Percentiles rank a stretch among this genome's conserved stretches.
Evolutionary conservation across 306 rosid genomes (phyloP).

Genomic region (Mucuna pruriens): DNA sequence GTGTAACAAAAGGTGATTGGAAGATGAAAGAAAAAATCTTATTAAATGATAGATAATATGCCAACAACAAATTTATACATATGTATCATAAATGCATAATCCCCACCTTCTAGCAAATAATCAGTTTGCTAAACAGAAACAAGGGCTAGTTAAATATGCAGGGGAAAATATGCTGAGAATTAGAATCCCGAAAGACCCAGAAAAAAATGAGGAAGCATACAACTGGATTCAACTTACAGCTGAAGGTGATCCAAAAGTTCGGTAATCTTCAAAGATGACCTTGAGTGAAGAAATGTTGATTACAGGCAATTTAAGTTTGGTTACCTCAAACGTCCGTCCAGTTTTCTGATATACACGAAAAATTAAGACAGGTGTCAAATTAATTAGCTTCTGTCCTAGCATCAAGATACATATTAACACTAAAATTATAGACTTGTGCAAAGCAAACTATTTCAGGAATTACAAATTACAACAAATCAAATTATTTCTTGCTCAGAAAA

Average conservation of each 20-base stretch:
- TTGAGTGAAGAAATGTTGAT: slow-evolving; percentile 80
- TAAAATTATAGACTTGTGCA: slow-evolving; percentile 8
- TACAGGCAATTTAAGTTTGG: slow-evolving; percentile 85
- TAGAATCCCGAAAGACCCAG: slow-evolving; percentile 13
- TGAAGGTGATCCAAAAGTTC: slow-evolving; percentile 87
- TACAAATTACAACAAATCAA: slow-evolving; percentile 30
- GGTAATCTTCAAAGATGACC: slow-evolving; percentile 87
- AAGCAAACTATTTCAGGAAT: slow-evolving; percentile 14
- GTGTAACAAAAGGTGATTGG: not conserved
- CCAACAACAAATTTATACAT: not conserved
- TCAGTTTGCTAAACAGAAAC: slow-evolving; percentile 15
- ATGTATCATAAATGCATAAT: slow-evolving; percentile 17
- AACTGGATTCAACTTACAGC: slow-evolving; percentile 70
- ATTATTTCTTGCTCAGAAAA: slow-evolving; percentile 26
- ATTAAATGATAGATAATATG: slow-evolving; percentile 31
- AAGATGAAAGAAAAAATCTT: not conserved
- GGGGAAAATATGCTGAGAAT: not conserved
- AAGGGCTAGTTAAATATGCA: slow-evolving; percentile 11
- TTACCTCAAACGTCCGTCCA: slow-evolving; percentile 77
- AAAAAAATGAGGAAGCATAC: slow-evolving; percentile 3
- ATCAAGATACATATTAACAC: slow-evolving; percentile 21
- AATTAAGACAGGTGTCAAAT: slow-evolving; percentile 17
- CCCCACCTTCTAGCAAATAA: slow-evolving; percentile 24
- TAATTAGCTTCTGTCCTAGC: slow-evolving; percentile 37
- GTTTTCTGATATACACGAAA: slow-evolving; percentile 62